phyloP scores from a whole-genome alignment of 2,329 filamentous ascomycete genomes.

The Trichoderma aggressivum region DNA sequence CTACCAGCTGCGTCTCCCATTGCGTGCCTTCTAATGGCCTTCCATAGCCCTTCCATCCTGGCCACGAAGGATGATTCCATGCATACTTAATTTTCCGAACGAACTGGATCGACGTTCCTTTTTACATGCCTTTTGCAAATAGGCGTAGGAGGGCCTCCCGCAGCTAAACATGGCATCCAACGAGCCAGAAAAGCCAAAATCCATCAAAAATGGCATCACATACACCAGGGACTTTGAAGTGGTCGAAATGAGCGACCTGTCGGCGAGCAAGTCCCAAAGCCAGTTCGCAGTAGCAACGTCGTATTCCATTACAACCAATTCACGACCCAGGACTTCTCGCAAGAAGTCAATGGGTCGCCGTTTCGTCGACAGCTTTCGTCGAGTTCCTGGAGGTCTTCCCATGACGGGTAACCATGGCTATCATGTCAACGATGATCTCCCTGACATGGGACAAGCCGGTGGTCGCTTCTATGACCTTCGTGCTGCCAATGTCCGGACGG shows the following conservation, averaged over 20 bases:
- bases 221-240: conserved; percentile 3
- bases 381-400: not conserved
- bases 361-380: conserved; percentile 1
- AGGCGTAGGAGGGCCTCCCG: not conserved
- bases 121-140: not conserved
- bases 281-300: not conserved
- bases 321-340: not conserved
- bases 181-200: conserved; percentile 2
- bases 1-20: not conserved
- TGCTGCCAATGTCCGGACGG: conserved; percentile 2
- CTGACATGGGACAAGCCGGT: not conserved
- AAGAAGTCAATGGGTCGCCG: conserved; percentile 3
- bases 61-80: not conserved
- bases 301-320: not conserved
- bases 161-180: not conserved
- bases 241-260: not conserved
- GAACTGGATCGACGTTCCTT: not conserved
- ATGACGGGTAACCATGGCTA: not conserved
- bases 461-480: not conserved
- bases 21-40: not conserved
- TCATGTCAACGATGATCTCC: conserved; percentile 3
- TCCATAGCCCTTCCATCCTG: not conserved
- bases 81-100: not conserved
- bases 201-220: conserved; percentile 9
- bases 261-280: not conserved